Percentiles rank a stretch among this genome's conserved stretches.
Conservation (phyloP, 129 eudicot genomes). For the Centrapalus pauciflorus region DNA sequence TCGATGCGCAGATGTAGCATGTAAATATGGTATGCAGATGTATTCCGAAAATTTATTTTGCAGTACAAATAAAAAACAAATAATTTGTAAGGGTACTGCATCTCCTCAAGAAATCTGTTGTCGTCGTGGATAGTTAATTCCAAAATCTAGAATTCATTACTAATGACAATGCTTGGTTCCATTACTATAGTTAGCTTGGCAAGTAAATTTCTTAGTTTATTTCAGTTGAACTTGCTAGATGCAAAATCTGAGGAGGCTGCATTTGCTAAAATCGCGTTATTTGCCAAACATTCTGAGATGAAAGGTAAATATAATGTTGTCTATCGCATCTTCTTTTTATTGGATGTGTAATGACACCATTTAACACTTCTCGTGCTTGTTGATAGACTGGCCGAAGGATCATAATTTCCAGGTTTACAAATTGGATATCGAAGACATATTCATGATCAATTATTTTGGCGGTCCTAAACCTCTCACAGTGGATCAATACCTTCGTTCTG, state of each 20-base stretch:
- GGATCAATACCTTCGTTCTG: slow-evolving; percentile 62
- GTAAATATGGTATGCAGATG: too few species aligned
- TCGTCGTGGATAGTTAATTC: too few species aligned
- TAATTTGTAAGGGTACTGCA: too few species aligned
- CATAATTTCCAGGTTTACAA: slow-evolving; percentile 79
- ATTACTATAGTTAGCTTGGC: neutral
- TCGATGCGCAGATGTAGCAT: too few species aligned
- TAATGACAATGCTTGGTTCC: too few species aligned
- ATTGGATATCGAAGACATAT: slow-evolving; percentile 69
- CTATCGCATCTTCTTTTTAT: neutral
- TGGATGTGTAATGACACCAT: neutral
- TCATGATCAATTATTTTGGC: slow-evolving; percentile 82
- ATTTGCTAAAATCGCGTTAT: slow-evolving; percentile 57
- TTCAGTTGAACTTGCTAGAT: slow-evolving; percentile 59
- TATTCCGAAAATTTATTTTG: too few species aligned
- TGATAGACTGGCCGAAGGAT: slow-evolving; percentile 80
- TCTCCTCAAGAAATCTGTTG: too few species aligned
- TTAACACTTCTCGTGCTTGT: slow-evolving; percentile 13
- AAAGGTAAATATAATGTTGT: slow-evolving; percentile 33
- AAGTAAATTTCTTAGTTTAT: neutral
- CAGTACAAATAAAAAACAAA: too few species aligned
- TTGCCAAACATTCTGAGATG: slow-evolving; percentile 90
- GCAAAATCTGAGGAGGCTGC: slow-evolving; percentile 54
- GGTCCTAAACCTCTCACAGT: slow-evolving; percentile 94
- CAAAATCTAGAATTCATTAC: too few species aligned